Evolutionary conservation across 768 basidiomycete species (phyloP), one percentile per base, ranked within the genome.

Genomic region (Kwoniella dejecticola): DNA sequence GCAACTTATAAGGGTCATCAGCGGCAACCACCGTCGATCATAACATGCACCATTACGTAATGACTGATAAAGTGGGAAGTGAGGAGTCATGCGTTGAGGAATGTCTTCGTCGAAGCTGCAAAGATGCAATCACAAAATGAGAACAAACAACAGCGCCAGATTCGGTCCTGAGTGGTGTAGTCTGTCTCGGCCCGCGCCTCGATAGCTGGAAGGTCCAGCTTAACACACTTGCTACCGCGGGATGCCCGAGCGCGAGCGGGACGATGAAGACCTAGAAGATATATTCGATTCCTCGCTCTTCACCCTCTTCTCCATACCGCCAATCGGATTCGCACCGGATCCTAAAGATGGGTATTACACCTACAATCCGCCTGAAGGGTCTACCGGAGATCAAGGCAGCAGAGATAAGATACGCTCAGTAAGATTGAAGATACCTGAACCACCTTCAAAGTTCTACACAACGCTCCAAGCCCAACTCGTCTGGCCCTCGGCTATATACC

Each of bases 391-490:
- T 23, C 44, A 17, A 45, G 1, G 24, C 21, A 26, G 6, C 19
- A 30, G 30, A 44, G 17, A 19, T 62, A 52, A 31, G 40, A 40
- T 2, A 21, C 53, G n/a, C 6, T 10, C 15, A 52, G 66, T 76
- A 45, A 30, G 54, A 17, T 47, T 78, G 4, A 54, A 26, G 23
- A 60, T 78, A 3, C 75, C 77, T 24, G 48, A 59, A 29, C 75
- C 77, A 0, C 73, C 75, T 4, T 61, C 75, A 1, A 60, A 62
- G 11, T 64, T 76, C 0, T 73, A 72, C 48, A 68, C 67, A 1
- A 76, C 70, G 0, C 63, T 78, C 0, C 77, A 78, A 60, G 69
- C 74, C 1, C 69, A 75, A 24, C 58, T 75, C 24, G 47, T 78
- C 24, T 78, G 77, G 77, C 66, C 76, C 4, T 62, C 74, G 0